Evolutionary conservation across 2,329 filamentous ascomycete species (phyloP).

Genomic region (Cladosporium sp.): DNA sequence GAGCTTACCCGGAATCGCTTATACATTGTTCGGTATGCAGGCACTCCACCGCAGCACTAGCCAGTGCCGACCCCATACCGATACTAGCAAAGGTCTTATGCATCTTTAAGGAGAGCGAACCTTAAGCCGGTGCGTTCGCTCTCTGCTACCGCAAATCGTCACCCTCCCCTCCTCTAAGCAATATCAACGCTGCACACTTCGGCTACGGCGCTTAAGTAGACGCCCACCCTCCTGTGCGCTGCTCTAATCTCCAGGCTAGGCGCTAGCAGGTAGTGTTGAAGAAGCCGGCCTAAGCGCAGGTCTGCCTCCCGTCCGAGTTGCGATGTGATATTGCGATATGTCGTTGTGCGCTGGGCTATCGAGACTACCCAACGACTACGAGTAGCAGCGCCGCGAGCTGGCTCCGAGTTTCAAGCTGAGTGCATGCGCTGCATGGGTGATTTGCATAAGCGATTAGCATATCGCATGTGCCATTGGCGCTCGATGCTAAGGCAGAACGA

Average conservation of each 20-base stretch:
- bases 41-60: slow-evolving; percentile 6
- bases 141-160: background rate
- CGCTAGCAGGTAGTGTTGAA: slow-evolving; percentile 6
- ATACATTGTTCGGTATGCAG: background rate
- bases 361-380: background rate
- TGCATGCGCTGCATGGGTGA: background rate
- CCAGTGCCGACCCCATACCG: slow-evolving; percentile 7
- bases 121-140: background rate
- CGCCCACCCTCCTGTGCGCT: background rate
- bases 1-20: slow-evolving; percentile 6
- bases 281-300: slow-evolving; percentile 10
- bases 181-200: background rate
- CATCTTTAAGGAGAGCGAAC: slow-evolving; percentile 2
- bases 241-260: background rate
- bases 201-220: slow-evolving; percentile 6
- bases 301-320: slow-evolving; percentile 2
- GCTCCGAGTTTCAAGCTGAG: background rate
- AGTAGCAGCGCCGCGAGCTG: background rate
- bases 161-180: background rate
- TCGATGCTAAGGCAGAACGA: background rate
- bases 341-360: slow-evolving; percentile 5
- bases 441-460: slow-evolving; percentile 1
- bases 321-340: slow-evolving; percentile 10
- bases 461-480: background rate
- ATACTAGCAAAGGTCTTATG: background rate